A percentile compares a stretch with the other conserved stretches of the same genome.
These are phyloP conservation scores for Avena insularis DNA, from an alignment of 176 grass and related monocot genomes.

Conservation along the genomic window DNA sequence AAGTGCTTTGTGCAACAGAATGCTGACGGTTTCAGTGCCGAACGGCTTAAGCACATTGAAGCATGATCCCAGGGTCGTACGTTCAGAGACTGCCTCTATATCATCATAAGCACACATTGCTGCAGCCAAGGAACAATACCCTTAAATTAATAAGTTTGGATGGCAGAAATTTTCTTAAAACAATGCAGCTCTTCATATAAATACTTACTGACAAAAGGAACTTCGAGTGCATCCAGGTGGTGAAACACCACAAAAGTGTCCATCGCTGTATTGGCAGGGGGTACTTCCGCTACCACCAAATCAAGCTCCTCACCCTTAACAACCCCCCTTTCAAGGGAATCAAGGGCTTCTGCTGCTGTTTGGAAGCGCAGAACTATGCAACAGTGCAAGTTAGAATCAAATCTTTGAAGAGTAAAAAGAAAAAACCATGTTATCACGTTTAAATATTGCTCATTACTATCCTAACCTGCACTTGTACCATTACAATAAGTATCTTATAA, in stretches of 20 bases:
- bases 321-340: constrained; percentile 36
- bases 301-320: constrained; percentile 32
- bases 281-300: constrained; percentile 48
- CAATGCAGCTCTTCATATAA: constrained; percentile 28
- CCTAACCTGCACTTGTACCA: constrained; percentile 10
- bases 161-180: constrained; percentile 5
- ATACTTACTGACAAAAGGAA: constrained; percentile 43
- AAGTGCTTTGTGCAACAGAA: constrained; percentile 21
- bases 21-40: constrained; percentile 9
- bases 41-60: constrained; percentile 45
- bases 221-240: constrained; percentile 25
- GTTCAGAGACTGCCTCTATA: constrained; percentile 9
- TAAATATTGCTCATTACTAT: not conserved
- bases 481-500: constrained; percentile 11
- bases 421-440: not conserved
- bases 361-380: constrained; percentile 36
- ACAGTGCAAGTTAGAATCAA: not conserved
- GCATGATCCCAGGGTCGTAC: constrained; percentile 25
- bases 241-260: constrained; percentile 27
- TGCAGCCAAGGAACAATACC: constrained; percentile 29
- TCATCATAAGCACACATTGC: constrained; percentile 42
- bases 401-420: constrained; percentile 22
- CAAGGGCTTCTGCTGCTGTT: constrained; percentile 19
- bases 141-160: not conserved
- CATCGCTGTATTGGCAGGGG: constrained; percentile 3